Base-by-base conservation (phyloP, 1,139 yeast species). In the Zygoascus hellenicus region DNA sequence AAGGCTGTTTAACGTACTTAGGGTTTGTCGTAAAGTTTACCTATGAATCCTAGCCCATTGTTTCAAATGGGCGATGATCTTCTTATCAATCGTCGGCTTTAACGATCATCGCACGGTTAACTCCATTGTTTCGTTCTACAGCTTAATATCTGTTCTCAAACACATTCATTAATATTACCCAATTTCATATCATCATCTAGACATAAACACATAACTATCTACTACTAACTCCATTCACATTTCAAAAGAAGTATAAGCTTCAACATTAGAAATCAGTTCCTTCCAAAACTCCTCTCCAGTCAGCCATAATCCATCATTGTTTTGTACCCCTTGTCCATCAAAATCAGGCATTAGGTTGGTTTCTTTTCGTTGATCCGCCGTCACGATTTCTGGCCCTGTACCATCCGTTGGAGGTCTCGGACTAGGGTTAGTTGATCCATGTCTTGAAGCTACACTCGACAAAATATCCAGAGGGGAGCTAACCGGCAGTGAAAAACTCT, bases 231-330 rank as follows among this genome's bases (percentile, higher is more conserved):
- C 22, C 5, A 3, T 6, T 33, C 29, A 45, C 10, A 53, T 33
- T 29, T 61, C 65, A 49, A 57, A 61, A 15, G 63, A 62, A 2
- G 63, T 52, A 32, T 60, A 55, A 3, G 62, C 62, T 38, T 61
- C 65, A 7, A 59, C 60, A 34, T 58, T 60, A 2, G 64, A 62
- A 4, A 61, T 59, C 26, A 61, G 43, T 29, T 61, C 65, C 43
- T 54, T 58, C 65, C 65, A 61, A 43, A 61, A 61, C 32, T 60
- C 64, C 35, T 61, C 65, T 11, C 56, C 54, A 37, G 55, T 51
- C 16, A 59, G 50, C 65, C 64, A 61, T 5, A 47, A 39, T 7
- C 62, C 57, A 37, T 54, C 54, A 5, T 49, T 58, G 9, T 54
- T 57, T 5, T 51, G 54, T 5, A 22, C 26, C 7, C 6, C 26